These are phyloP conservation scores for Candida glucosophila DNA, from an alignment of 1,139 yeast genomes.

Conservation along the genomic window DNA sequence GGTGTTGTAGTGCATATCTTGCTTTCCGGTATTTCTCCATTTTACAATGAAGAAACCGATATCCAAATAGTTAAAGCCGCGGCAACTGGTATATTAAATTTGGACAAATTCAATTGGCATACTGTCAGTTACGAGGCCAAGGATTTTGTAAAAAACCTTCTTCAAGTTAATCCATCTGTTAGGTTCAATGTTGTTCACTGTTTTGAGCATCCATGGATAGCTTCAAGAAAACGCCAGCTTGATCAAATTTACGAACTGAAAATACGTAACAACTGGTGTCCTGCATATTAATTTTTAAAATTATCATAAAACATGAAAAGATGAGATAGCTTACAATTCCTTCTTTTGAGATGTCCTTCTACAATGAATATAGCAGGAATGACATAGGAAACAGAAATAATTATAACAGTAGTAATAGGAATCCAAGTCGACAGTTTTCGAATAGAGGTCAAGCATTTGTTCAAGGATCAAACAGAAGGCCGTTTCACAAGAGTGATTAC, in stretches of 20 bases:
- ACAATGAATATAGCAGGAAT: no score
- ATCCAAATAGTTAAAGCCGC: conserved; percentile 36
- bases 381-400: no score
- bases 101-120: conserved; percentile 32
- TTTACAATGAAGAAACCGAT: conserved; percentile 30
- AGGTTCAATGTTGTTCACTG: conserved; percentile 24
- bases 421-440: no score
- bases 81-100: conserved; percentile 28
- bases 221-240: conserved; percentile 7
- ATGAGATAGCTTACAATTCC: no score
- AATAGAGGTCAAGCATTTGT: no score
- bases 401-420: no score
- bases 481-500: conserved; percentile 3
- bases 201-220: conserved; percentile 39
- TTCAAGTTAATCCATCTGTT: conserved; percentile 26
- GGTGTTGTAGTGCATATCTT: conserved; percentile 53
- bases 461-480: conserved; percentile 3
- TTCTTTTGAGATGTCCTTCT: no score
- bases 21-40: conserved; percentile 54
- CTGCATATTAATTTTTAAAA: conserved; percentile 2
- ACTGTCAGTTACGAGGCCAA: conserved; percentile 31
- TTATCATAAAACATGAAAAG: no score
- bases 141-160: conserved; percentile 30
- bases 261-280: conserved; percentile 2
- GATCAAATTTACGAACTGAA: conserved; percentile 9